Conservation (phyloP, 768 basidiomycete genomes). For the Lentinula boryana region DNA sequence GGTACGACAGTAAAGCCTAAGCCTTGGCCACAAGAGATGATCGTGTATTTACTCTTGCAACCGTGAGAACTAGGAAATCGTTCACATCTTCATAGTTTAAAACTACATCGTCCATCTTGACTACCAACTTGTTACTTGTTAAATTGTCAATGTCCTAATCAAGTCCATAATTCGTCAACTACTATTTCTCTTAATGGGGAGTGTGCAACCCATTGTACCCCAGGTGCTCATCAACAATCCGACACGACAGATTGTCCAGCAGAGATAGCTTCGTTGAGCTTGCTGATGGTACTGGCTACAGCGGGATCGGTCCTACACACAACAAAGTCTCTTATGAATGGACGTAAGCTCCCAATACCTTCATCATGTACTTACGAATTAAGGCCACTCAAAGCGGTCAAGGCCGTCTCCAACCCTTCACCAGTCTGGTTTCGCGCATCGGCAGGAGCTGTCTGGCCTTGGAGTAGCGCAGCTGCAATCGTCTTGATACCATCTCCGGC, state of each 20-base stretch:
- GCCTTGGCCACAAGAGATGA: no score
- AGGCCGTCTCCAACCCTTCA: neutral
- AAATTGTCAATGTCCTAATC: neutral
- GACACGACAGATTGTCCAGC: neutral
- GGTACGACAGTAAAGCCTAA: no score
- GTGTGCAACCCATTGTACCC: no score
- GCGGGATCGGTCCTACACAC: neutral
- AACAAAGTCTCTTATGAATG: neutral
- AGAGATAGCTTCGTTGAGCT: neutral
- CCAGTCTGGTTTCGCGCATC: conserved; percentile 2
- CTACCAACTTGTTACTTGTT: no score
- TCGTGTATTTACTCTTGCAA: no score
- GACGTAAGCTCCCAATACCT: neutral
- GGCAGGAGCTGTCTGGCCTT: conserved; percentile 4
- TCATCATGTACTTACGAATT: neutral
- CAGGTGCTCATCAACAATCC: neutral
- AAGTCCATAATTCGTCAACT: neutral
- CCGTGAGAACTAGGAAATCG: no score
- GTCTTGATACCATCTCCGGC: conserved; percentile 8
- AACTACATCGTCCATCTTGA: no score
- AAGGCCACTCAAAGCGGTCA: conserved; percentile 4
- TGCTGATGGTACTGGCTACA: neutral
- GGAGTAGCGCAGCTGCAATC: conserved; percentile 5
- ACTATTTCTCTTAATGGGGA: no score
- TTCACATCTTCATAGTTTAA: no score